Evolutionary conservation across 2,329 filamentous ascomycete species (phyloP).

Genomic region (Alternaria solani): DNA sequence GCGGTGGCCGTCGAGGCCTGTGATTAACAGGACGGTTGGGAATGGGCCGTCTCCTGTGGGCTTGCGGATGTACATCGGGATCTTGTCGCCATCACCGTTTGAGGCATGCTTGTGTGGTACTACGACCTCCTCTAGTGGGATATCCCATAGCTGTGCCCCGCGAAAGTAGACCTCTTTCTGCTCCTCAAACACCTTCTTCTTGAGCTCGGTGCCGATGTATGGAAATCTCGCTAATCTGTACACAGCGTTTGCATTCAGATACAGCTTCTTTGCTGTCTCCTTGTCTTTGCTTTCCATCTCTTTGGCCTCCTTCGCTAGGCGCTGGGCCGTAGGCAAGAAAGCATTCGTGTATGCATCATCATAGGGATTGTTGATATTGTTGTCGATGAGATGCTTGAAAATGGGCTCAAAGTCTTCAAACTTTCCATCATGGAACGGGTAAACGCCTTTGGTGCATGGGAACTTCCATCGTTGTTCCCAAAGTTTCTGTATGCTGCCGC

Average conservation of each 20-base stretch:
- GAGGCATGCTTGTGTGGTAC: slow-evolving; percentile 65
- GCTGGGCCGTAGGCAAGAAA: slow-evolving; percentile 67
- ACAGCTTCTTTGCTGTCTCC: slow-evolving; percentile 65
- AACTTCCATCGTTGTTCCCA: slow-evolving; percentile 49
- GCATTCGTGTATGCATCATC: slow-evolving; percentile 68
- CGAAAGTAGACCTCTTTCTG: slow-evolving; percentile 71
- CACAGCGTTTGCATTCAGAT: slow-evolving; percentile 75
- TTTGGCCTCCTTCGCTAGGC: slow-evolving; percentile 61
- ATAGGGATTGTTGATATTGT: slow-evolving; percentile 71
- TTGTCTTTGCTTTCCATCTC: slow-evolving; percentile 45
- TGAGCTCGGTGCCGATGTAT: slow-evolving; percentile 55
- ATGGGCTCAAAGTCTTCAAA: slow-evolving; percentile 75
- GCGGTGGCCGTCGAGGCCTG: slow-evolving; percentile 66
- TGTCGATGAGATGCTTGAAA: slow-evolving; percentile 46
- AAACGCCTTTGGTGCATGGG: slow-evolving; percentile 59
- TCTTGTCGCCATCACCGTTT: slow-evolving; percentile 60
- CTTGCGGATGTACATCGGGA: slow-evolving; percentile 71
- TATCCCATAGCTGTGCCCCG: slow-evolving; percentile 53
- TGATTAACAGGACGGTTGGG: slow-evolving; percentile 63
- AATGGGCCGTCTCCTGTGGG: slow-evolving; percentile 56
- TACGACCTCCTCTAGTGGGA: slow-evolving; percentile 67
- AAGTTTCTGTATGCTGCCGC: slow-evolving; percentile 42
- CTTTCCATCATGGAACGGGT: slow-evolving; percentile 76
- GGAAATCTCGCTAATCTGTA: slow-evolving; percentile 77
- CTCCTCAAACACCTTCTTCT: slow-evolving; percentile 69